Evolutionary conservation across 2,329 filamentous ascomycete genomes (phyloP).

Genomic region (Exserohilum turcica): DNA sequence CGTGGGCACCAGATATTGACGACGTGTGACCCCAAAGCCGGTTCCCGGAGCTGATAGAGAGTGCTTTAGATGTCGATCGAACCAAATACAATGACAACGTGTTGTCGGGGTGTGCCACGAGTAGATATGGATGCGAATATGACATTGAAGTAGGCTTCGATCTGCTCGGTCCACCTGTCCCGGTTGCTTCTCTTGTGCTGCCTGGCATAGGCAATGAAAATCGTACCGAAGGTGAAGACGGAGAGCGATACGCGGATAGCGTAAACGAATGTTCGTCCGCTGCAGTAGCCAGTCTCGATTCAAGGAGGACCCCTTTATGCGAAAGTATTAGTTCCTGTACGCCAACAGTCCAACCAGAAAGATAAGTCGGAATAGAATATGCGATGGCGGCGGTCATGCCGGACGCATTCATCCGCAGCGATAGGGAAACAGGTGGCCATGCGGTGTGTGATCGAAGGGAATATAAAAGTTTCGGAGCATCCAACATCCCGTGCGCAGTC

Average conservation of each 20-base stretch:
- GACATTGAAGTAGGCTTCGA: constrained; percentile 57
- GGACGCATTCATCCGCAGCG: constrained; percentile 69
- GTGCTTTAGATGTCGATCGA: constrained; percentile 67
- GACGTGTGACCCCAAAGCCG: constrained; percentile 92
- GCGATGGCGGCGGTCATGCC: constrained; percentile 81
- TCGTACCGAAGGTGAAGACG: constrained; percentile 33
- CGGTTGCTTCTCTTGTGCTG: constrained; percentile 26
- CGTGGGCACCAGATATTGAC: constrained; percentile 82
- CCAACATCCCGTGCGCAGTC: constrained; percentile 23
- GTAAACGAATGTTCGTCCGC: constrained; percentile 55
- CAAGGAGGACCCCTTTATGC: constrained; percentile 53
- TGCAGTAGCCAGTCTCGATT: constrained; percentile 58
- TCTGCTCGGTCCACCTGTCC: constrained; percentile 26
- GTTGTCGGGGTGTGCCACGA: constrained; percentile 84
- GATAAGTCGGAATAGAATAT: constrained; percentile 77
- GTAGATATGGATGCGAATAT: constrained; percentile 77
- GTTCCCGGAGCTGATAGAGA: constrained; percentile 74
- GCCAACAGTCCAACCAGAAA: constrained; percentile 84
- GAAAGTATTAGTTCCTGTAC: constrained; percentile 86
- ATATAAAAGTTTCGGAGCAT: constrained; percentile 67
- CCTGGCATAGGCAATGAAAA: constrained; percentile 35
- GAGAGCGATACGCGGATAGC: constrained; percentile 38
- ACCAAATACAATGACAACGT: constrained; percentile 83
- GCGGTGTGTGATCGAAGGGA: constrained; percentile 82
- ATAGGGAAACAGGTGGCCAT: constrained; percentile 78